Conservation (phyloP, 1,284 basidiomycete genomes). For the Nidula niveotomentosa region DNA sequence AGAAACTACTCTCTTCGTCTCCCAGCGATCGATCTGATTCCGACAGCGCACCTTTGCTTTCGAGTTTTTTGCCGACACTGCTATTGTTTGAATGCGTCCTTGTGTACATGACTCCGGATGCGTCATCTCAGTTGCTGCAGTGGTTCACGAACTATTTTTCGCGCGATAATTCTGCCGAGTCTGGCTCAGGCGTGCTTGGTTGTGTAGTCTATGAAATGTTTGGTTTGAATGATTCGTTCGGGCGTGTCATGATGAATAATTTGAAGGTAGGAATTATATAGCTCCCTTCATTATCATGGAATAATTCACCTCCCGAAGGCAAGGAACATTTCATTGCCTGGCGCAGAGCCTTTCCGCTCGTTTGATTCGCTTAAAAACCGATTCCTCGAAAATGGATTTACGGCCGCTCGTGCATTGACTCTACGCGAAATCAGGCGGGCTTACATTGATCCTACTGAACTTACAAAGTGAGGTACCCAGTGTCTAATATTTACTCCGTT, state of each 20-base stretch:
- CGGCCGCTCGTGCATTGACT: conserved; percentile 52
- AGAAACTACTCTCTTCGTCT: conserved; percentile 27
- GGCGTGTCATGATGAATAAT: conserved; percentile 86
- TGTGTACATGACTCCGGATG: conserved; percentile 77
- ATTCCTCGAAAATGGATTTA: conserved; percentile 62
- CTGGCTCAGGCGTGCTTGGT: conserved; percentile 36
- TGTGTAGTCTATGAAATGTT: conserved; percentile 90
- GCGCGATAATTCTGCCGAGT: background rate
- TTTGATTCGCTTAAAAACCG: conserved; percentile 58
- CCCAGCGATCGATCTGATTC: conserved; percentile 14
- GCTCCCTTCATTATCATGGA: background rate
- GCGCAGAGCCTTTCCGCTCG: conserved; percentile 62
- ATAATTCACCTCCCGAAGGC: conserved; percentile 39
- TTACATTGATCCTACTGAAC: conserved; percentile 55
- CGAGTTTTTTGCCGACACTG: conserved; percentile 72
- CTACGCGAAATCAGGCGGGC: conserved; percentile 66
- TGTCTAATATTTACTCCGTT: conserved; percentile 3
- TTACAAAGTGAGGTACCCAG: conserved; percentile 51
- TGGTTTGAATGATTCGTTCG: conserved; percentile 81
- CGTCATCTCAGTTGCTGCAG: conserved; percentile 59
- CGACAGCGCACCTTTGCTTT: conserved; percentile 41
- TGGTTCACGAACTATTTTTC: conserved; percentile 74
- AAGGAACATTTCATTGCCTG: conserved; percentile 75
- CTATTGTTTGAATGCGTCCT: conserved; percentile 91
- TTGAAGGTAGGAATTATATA: conserved; percentile 52